Base-by-base conservation (phyloP, 1,284 basidiomycete species). In the Irpex sp. region DNA sequence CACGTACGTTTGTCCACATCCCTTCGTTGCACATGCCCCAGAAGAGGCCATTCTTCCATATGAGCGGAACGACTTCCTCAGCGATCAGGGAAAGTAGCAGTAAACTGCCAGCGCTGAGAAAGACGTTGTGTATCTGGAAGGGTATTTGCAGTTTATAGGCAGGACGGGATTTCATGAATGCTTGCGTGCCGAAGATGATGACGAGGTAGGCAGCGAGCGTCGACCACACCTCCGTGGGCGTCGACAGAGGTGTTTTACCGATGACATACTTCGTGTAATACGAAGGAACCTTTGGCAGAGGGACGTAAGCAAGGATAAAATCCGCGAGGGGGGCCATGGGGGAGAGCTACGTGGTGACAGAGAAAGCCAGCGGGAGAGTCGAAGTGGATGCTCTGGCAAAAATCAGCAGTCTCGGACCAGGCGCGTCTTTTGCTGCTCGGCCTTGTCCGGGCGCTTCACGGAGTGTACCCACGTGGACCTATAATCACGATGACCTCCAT, bases 111-210 rank as follows among this genome's bases (percentile, higher is more conserved):
- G 82, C 73, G 67, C 92, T 94, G 65, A 99, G 85, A 74, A 96
- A 79, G 67, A 94, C 81, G 76, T 99, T 99, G 81, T 99, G 97
- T 58, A 92, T 75, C 81, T 96, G 92, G 81, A 99, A 99, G 67
- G 96, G 85, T 58, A 84, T 77, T 72, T 91, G 95, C 73, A 97
- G 88, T 80, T 92, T 93, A 73, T 85, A 83, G 49, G 91, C 85
- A 71, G 82, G 81, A 69, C 83, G 85, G 75, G 85, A 82, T 77
- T 86, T 92, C 96, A 98, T 98, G 71, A 93, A 77, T 70, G 87
- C 87, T 72, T 90, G 89, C 54, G 93, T 85, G 66, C 92, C 87
- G 73, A 98, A 98, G 76, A 99, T 91, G 80, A 92, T 80, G 74
- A 86, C 87, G 69, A 99, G 87, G 82, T 99, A 99, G 63, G 85